Conservation (phyloP, 768 basidiomycete species). For the Rhodotorula paludigena region DNA sequence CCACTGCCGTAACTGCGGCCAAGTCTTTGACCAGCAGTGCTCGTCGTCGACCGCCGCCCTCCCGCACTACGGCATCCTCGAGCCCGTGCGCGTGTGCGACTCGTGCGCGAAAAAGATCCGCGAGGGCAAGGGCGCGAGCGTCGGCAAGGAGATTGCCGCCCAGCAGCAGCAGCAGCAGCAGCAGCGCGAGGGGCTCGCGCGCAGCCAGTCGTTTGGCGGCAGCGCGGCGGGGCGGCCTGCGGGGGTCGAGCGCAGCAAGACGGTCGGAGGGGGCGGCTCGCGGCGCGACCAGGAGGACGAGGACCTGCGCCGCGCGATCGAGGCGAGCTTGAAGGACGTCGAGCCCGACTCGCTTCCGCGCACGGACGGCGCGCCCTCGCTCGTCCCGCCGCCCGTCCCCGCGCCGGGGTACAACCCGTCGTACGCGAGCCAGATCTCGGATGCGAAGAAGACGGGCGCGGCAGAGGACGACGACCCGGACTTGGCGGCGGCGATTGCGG, state of each 20-base stretch:
- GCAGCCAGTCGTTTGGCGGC: constrained; percentile 45
- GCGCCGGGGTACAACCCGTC: constrained; percentile 53
- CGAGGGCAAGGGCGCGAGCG: constrained; percentile 19
- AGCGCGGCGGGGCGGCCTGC: constrained; percentile 53
- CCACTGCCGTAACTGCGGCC: constrained; percentile 96
- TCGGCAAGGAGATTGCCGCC: constrained; percentile 17
- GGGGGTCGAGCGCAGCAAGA: neutral
- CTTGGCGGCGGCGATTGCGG: constrained; percentile 87
- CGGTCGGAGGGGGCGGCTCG: constrained; percentile 45
- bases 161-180: constrained; percentile 26
- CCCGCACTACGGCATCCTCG: constrained; percentile 86
- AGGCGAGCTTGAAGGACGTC: constrained; percentile 78
- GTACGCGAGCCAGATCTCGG: constrained; percentile 47
- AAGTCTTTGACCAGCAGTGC: constrained; percentile 91
- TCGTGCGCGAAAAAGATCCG: constrained; percentile 71
- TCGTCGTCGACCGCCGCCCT: constrained; percentile 76
- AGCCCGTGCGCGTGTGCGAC: constrained; percentile 91
- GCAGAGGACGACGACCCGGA: constrained; percentile 88
- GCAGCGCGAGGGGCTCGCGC: neutral
- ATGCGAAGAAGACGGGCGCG: constrained; percentile 38
- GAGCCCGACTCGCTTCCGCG: constrained; percentile 34
- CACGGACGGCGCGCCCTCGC: constrained; percentile 36
- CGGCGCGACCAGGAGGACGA: constrained; percentile 56
- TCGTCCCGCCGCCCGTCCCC: neutral
- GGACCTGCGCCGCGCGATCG: constrained; percentile 88